These are phyloP conservation scores for Stylosanthes scabra DNA, from an alignment of 331 rosid genomes.

Conservation along the genomic window DNA sequence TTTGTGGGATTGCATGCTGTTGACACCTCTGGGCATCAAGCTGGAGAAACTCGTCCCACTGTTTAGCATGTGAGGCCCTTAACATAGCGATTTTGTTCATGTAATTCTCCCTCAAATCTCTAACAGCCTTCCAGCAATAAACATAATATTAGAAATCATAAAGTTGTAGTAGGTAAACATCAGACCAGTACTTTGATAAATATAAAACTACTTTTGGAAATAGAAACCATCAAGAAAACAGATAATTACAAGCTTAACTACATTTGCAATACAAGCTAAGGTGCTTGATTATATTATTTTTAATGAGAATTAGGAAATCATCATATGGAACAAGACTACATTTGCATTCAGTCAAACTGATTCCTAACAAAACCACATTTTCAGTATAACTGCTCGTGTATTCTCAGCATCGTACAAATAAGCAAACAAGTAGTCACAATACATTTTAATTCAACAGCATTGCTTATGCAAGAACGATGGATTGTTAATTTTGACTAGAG, in stretches of 20 bases:
- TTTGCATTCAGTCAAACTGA: constrained; percentile 11
- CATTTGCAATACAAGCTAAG: constrained; percentile 7
- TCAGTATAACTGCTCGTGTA: neutral
- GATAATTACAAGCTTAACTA: neutral
- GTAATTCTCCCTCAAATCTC: constrained; percentile 87
- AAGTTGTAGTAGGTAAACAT: neutral
- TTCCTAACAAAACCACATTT: neutral
- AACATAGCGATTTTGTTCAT: constrained; percentile 70
- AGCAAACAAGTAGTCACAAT: neutral
- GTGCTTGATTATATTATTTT: neutral
- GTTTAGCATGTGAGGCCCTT: constrained; percentile 76
- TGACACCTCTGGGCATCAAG: constrained; percentile 80
- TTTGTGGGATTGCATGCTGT: constrained; percentile 75
- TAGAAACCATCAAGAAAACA: neutral
- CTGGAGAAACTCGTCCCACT: constrained; percentile 91
- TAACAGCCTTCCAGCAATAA: constrained; percentile 63
- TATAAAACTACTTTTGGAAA: constrained; percentile 12
- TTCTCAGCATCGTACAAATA: too few relatives aligned
- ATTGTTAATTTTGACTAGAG: constrained; percentile 34
- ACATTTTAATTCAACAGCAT: neutral
- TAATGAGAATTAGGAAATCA: neutral
- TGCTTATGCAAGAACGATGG: constrained; percentile 10
- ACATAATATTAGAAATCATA: constrained; percentile 27
- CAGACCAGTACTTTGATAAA: neutral
- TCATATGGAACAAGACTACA: constrained; percentile 1